Base-by-base conservation (phyloP, 129 eudicot genomes). In the Escallonia rubra region DNA sequence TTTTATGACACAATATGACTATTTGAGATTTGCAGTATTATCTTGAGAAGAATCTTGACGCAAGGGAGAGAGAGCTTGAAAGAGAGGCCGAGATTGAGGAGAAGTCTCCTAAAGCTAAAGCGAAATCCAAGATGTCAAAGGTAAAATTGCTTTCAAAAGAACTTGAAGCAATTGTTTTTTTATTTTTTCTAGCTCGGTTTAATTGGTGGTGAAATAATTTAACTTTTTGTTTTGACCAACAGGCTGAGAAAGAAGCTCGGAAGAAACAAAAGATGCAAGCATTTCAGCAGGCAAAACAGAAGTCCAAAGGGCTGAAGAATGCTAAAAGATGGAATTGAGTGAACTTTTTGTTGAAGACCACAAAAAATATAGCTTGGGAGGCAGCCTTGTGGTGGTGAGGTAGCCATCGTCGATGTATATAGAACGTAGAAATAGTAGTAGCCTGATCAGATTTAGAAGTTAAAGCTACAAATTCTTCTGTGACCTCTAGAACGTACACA, bases 41-140 rank as follows among this genome's bases (percentile, higher is more conserved):
- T 82, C 80, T 93, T 67, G 99, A 93, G 93, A 93, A 93, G 95
- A 93, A 93, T 72, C 86, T 93, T 23, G 99, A 93, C 65, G 99
- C 95, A 58, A 87, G 99, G 72, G 80, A 85, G 63, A 89, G 81
- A 66, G 96, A 87, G 57, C 90, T 93, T 44, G 99, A 86, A 76
- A 79, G 99, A 64, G 99, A 93, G 85, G 98, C 86, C 3, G 96
- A 93, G 73, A 79, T 93, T 5, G 95, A 93, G 55, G 98, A 86
- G 14, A 89, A 89, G 79, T 78, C 96, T 68, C 85, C 98, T 39
- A 93, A 93, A 79, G 85, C 78, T 46, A 93, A 89, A 79, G 95
- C 96, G 54, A 93, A 93, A 82, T 89, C 99, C 75, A 93, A 93
- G 82, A 89, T 93, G 99, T 82, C 99, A 48, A 93, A 89, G 95